Percentiles rank a stretch among this genome's conserved stretches.
These are phyloP conservation scores for Sarocladium kiliense DNA, from an alignment of 2,329 filamentous ascomycete species.

Conservation along the genomic window DNA sequence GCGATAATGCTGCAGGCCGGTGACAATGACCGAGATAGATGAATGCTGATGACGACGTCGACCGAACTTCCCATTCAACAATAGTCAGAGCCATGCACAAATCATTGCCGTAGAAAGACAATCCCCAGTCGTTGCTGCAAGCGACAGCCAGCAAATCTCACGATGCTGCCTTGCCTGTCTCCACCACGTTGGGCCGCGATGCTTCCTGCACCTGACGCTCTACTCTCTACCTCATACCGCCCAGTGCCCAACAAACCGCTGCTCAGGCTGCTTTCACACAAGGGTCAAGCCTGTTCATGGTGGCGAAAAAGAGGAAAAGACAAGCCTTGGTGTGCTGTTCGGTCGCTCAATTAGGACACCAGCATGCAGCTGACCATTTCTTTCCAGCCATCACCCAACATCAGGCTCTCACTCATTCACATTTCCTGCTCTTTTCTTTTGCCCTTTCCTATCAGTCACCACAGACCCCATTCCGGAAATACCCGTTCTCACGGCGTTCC, in stretches of 20 bases:
- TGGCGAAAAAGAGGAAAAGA: background rate
- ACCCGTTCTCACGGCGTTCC: too few relatives aligned
- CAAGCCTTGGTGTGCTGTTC: background rate
- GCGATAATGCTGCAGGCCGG: background rate
- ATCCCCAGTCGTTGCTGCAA: background rate
- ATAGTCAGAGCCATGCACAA: too few relatives aligned
- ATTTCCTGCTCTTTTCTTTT: background rate
- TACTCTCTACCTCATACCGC: background rate
- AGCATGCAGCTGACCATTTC: background rate
- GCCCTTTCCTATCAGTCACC: background rate
- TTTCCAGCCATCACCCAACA: background rate
- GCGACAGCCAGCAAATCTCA: background rate
- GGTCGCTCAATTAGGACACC: background rate
- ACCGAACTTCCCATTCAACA: too few relatives aligned
- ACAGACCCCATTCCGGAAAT: too few relatives aligned
- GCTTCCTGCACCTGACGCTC: background rate
- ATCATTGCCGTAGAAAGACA: background rate
- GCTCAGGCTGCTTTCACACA: background rate
- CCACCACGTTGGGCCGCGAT: constrained; percentile 8
- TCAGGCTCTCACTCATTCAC: too few relatives aligned
- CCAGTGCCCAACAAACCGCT: background rate
- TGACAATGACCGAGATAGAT: background rate
- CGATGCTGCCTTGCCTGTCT: background rate
- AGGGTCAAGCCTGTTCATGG: background rate
- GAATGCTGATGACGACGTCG: too few relatives aligned